Percentiles rank a stretch among this genome's conserved stretches.
These are phyloP conservation scores for Amauroascus niger DNA, from an alignment of 2,329 filamentous ascomycete species.

Conservation along the genomic window DNA sequence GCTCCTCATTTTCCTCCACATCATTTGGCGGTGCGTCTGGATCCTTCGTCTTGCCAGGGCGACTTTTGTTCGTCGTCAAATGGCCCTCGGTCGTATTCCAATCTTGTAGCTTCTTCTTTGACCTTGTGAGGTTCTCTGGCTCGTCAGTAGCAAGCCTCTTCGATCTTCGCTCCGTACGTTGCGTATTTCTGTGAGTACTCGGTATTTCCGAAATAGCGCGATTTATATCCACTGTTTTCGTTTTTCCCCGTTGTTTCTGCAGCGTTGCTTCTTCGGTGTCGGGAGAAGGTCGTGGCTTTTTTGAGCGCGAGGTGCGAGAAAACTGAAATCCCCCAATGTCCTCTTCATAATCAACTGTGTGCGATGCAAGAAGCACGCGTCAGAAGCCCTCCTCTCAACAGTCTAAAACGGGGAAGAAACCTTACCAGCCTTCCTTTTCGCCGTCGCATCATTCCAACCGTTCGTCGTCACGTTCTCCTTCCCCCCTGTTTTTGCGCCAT, in stretches of 20 bases:
- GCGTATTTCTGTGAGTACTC: constrained; percentile 19
- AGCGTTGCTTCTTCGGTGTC: constrained; percentile 28
- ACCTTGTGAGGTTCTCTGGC: neutral
- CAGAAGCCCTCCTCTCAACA: neutral
- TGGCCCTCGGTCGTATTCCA: constrained; percentile 26
- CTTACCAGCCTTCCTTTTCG: constrained; percentile 40
- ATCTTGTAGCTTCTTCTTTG: constrained; percentile 24
- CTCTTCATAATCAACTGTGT: constrained; percentile 55
- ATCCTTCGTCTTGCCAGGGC: constrained; percentile 21
- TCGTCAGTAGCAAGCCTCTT: constrained; percentile 18
- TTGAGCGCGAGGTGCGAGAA: constrained; percentile 56
- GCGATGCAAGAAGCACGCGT: neutral
- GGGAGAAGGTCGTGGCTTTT: constrained; percentile 46
- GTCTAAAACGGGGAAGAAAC: constrained; percentile 7
- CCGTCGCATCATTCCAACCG: constrained; percentile 19
- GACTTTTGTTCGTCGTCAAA: constrained; percentile 26
- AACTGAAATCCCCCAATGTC: constrained; percentile 70
- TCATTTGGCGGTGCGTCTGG: neutral
- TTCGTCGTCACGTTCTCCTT: constrained; percentile 4
- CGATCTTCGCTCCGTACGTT: constrained; percentile 22
- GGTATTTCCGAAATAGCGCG: constrained; percentile 18
- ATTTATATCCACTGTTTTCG: constrained; percentile 22
- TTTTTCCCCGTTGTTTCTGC: constrained; percentile 26
- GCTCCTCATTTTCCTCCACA: neutral
- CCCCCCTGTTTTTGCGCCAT: constrained; percentile 6